Conservation (phyloP, 257 asterid species). For the Orobanche coerulescens region DNA sequence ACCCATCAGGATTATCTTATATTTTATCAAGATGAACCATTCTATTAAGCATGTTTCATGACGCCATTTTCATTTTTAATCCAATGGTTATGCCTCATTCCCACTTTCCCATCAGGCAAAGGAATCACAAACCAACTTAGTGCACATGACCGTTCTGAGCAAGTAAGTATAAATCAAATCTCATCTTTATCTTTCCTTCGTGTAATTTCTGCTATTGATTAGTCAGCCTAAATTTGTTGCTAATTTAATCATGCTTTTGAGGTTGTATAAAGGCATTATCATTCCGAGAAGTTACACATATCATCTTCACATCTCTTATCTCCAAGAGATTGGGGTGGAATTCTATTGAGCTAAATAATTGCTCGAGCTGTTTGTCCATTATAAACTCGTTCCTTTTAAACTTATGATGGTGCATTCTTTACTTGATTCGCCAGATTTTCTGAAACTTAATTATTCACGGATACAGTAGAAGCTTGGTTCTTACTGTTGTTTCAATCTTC, state of each 20-base stretch:
- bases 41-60: not conserved
- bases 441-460: slow-evolving; percentile 1
- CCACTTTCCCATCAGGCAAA: slow-evolving; percentile 47
- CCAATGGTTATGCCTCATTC: slow-evolving; percentile 7
- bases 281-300: not conserved
- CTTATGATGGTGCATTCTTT: not conserved
- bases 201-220: slow-evolving; percentile 16
- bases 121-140: slow-evolving; percentile 77
- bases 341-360: not conserved
- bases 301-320: not conserved
- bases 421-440: not conserved
- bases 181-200: slow-evolving; percentile 16
- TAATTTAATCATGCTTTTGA: not conserved
- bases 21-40: not conserved
- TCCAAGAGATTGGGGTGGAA: slow-evolving; percentile 1
- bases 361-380: slow-evolving; percentile 13
- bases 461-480: not conserved
- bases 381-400: not conserved
- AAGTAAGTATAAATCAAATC: slow-evolving; percentile 44
- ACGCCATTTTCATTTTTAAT: not conserved
- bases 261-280: not conserved
- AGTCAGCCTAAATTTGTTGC: not conserved
- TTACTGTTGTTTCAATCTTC: slow-evolving; percentile 3
- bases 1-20: slow-evolving; percentile 20
- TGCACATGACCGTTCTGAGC: slow-evolving; percentile 74